Percentiles rank a stretch among this genome's conserved stretches.
These are phyloP conservation scores for Ophiostoma ulmi DNA, from an alignment of 2,329 filamentous ascomycete genomes.

Conservation along the genomic window DNA sequence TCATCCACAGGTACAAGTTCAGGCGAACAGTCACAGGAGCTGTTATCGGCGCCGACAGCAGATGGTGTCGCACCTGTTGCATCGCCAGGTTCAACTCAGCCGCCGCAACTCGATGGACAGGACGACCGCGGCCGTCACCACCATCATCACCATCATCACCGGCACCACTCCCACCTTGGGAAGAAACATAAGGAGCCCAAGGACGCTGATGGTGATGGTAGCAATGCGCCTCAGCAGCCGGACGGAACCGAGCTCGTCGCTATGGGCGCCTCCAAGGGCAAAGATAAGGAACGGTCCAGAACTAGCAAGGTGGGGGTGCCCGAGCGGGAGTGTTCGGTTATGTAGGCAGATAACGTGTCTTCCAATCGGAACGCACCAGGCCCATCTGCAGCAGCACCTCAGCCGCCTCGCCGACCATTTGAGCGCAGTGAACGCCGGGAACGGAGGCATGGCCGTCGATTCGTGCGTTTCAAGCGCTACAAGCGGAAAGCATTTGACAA, in stretches of 20 bases:
- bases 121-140: constrained; percentile 18
- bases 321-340: constrained; percentile 34
- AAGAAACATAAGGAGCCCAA: constrained; percentile 25
- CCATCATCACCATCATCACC: constrained; percentile 27
- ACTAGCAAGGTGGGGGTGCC: constrained; percentile 29
- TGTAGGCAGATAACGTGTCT: constrained; percentile 26
- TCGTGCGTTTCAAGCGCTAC: neutral
- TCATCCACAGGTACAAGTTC: neutral
- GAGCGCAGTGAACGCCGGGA: neutral
- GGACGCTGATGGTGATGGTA: neutral
- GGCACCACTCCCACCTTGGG: constrained; percentile 26
- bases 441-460: neutral
- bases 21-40: neutral
- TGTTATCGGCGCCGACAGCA: neutral
- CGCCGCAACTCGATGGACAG: constrained; percentile 15
- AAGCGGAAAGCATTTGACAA: neutral
- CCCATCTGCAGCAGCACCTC: neutral
- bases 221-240: neutral
- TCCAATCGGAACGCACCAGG: neutral
- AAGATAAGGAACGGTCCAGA: constrained; percentile 28
- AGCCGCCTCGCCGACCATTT: neutral
- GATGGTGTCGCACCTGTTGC: neutral
- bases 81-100: neutral
- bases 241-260: neutral
- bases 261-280: constrained; percentile 22